Base-by-base conservation (phyloP, 139 green algal genomes). In the Tetradesmus obliquus region DNA sequence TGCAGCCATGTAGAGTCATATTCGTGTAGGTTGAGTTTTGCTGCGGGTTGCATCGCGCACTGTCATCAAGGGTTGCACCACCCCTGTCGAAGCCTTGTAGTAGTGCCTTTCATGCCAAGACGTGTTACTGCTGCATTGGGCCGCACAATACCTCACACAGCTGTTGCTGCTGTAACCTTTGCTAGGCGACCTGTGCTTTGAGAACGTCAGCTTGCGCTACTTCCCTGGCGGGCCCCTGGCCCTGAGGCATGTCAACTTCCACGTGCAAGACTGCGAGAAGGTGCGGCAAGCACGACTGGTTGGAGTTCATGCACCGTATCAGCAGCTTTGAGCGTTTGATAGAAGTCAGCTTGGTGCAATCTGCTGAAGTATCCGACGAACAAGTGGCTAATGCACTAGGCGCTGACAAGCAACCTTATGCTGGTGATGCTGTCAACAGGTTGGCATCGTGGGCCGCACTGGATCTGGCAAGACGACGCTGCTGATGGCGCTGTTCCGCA, bases 391-490 rank as follows among this genome's bases (percentile, higher is more conserved):
- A 45, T 45, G 32, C 32, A 45, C 32, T 45, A 45, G 32, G 32
- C 32, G 32, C 12, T 76, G 66, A 3, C 66, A 76, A 12, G n/a
- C 5, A n/a, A 24, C 17, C 5, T 6, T 24, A 17, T 76, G 17
- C 17, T 76, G 66, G 17, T 76, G 17, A 20, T 22, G 19, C 8
- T 79, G 57, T 58, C 32, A 4, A 3, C 84, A 90, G 86, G 57
- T 94, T 79, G 92, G 92, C 72, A 93, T 97, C 17, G 95, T 97
- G 12, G 96, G 96, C 53, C 93, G 96, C 82, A 98, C 96, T 2
- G 96, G 96, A 76, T 94, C 86, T 80, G 97, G 97, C 82, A 98
- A 98, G 94, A 96, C 93, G n/a, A 96, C 95, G 1, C 93, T 98
- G 82, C 94, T 98, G 86, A 94, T 98, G 93, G 95, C 94, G 13